Evolutionary conservation across 257 asterid genomes (phyloP), one percentile per base, ranked within the genome.

Genomic region (Solanum sejunctum): DNA sequence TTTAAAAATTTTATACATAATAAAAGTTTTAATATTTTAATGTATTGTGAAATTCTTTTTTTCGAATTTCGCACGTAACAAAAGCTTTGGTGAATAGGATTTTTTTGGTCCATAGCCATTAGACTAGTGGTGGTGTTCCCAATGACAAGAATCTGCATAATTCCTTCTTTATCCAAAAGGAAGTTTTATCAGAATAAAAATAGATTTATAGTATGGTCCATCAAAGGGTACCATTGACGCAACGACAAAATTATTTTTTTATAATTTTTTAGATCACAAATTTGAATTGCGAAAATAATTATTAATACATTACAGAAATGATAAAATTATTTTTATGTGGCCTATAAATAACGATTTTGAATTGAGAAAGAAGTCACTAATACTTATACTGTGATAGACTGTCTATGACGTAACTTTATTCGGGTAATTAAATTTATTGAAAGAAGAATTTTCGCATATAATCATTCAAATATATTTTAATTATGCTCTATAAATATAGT

Each of bases 291-390:
- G 10, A 0, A 23, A 63, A 23, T 0, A 52, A 26, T 23, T 6
- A 23, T 6, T 26, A 6, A 63, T 23, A 39, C 0, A 0, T 63
- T 6, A 0, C 7, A 60, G 3, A 0, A 60, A 4, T 60, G 26
- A n/a, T 21, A 9, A n/a, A 60, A 28, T 60, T n/a, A 21, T n/a
- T 3, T 10, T 1, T 0, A 0, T 60, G 0, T 60, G 16, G n/a
- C 3, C 1, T n/a, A 0, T 60, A n/a, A 2, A 0, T 60, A 60
- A 60, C 0, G 20, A 6, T 10, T 17, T 56, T 2, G 0, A 58
- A 0, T 10, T 3, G 7, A 20, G 66, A 0, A 9, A 58, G 3
- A 5, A 51, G 4, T 12, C 15, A 52, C 15, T 12, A 5, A 52
- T 52, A 6, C 2, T 52, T 52, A 0, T 8, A 45, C 1, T 12